Evolutionary conservation across 148 eudicot genomes (phyloP).

Genomic region (Limonium bicolor): DNA sequence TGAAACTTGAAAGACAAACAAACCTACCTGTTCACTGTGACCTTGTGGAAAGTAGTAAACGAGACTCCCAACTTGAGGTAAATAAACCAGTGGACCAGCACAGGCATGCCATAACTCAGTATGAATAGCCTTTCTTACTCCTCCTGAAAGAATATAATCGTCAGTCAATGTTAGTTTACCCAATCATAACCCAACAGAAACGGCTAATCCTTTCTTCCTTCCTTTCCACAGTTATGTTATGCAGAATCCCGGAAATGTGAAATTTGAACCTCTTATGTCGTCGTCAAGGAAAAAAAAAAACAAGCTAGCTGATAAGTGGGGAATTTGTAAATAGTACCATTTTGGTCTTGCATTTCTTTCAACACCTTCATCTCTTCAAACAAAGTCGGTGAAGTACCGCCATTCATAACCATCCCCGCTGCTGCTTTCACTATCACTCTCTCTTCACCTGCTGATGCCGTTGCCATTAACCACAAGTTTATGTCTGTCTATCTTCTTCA

Average conservation of each 20-base stretch:
- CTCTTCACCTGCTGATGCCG: too few relatives aligned
- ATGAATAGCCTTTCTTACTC: conserved; percentile 37
- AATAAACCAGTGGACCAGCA: conserved; percentile 83
- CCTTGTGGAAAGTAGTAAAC: conserved; percentile 97
- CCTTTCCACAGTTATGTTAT: too few relatives aligned
- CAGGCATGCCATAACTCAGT: conserved; percentile 97
- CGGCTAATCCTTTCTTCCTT: background rate
- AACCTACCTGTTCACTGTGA: conserved; percentile 84
- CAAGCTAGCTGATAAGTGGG: background rate
- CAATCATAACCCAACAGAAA: background rate
- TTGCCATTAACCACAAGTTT: too few relatives aligned
- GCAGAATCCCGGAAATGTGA: too few relatives aligned
- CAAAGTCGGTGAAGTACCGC: conserved; percentile 24
- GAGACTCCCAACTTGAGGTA: conserved; percentile 93
- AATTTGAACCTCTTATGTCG: too few relatives aligned
- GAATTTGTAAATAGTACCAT: conserved; percentile 20
- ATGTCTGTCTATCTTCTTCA: too few relatives aligned
- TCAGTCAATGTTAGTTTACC: too few relatives aligned
- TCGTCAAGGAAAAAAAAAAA: background rate
- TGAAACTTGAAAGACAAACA: too few relatives aligned
- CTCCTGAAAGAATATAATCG: conserved; percentile 42
- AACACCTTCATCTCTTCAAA: conserved; percentile 69
- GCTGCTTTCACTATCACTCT: too few relatives aligned
- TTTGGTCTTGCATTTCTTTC: conserved; percentile 78
- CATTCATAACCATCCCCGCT: conserved; percentile 32